A percentile compares a stretch with the other conserved stretches of the same genome.
Conservation (phyloP, 1,139 yeast species). For the Yamadazyma pseudoaaseri region DNA sequence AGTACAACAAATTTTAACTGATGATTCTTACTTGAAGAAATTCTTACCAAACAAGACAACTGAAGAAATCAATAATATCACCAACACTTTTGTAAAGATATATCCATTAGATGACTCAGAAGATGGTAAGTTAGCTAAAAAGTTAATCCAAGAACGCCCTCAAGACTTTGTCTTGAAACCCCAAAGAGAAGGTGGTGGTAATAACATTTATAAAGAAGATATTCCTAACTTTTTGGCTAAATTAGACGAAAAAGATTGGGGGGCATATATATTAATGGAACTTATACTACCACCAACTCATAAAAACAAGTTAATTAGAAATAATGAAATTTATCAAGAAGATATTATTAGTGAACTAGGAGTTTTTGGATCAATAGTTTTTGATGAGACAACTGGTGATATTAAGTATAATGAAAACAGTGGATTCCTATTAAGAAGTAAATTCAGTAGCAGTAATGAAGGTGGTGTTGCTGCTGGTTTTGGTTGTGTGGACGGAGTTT, state of each 20-base stretch:
- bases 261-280: conserved; percentile 91
- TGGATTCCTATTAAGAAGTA: conserved; percentile 87
- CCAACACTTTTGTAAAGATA: conserved; percentile 76
- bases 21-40: conserved; percentile 42
- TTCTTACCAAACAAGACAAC: conserved; percentile 40
- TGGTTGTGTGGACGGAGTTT: conserved; percentile 87
- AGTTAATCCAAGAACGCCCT: conserved; percentile 54
- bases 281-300: conserved; percentile 73
- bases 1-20: conserved; percentile 82
- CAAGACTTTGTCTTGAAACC: conserved; percentile 84
- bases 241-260: conserved; percentile 75
- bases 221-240: conserved; percentile 70
- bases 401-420: conserved; percentile 63
- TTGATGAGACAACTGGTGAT: conserved; percentile 61
- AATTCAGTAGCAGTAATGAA: conserved; percentile 82
- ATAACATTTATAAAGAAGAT: conserved; percentile 81
- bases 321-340: conserved; percentile 59
- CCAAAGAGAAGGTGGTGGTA: conserved; percentile 96
- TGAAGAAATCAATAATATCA: conserved; percentile 29
- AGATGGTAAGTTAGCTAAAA: conserved; percentile 62
- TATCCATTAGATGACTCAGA: conserved; percentile 77
- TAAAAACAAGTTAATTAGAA: conserved; percentile 68
- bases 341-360: conserved; percentile 88
- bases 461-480: conserved; percentile 99
- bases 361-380: conserved; percentile 78